Conservation (phyloP, 805 yeast genomes). For the Kuraishia borneana region DNA sequence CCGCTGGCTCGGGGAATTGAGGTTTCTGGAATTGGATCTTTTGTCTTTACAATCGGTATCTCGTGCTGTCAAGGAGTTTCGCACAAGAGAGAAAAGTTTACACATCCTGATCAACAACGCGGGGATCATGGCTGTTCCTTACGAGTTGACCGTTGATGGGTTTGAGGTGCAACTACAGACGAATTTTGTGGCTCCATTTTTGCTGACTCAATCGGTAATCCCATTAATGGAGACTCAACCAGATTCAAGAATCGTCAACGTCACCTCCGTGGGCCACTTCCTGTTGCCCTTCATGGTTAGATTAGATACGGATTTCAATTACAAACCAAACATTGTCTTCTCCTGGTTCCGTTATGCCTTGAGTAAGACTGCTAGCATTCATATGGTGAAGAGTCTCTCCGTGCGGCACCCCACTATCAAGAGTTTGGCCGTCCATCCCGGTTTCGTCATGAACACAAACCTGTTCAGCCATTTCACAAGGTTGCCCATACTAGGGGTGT, state of each 20-base stretch:
- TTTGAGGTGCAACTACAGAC: slow-evolving; percentile 77
- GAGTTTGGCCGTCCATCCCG: slow-evolving; percentile 69
- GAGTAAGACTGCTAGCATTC: slow-evolving; percentile 73
- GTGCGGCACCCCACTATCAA: slow-evolving; percentile 54
- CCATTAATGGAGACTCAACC: slow-evolving; percentile 31
- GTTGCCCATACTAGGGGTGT: slow-evolving; percentile 63
- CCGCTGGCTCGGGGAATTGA: slow-evolving; percentile 36
- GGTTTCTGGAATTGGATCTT: slow-evolving; percentile 45
- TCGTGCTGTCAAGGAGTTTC: slow-evolving; percentile 35
- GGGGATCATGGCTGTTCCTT: slow-evolving; percentile 73
- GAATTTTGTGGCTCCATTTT: slow-evolving; percentile 65
- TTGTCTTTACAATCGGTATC: slow-evolving; percentile 33
- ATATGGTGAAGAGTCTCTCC: slow-evolving; percentile 54
- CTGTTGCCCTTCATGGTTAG: slow-evolving; percentile 36
- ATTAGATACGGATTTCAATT: slow-evolving; percentile 38
- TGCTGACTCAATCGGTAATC: slow-evolving; percentile 50
- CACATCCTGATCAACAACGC: slow-evolving; percentile 69
- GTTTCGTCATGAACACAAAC: slow-evolving; percentile 76
- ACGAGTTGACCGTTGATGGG: slow-evolving; percentile 47
- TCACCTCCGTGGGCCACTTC: slow-evolving; percentile 58
- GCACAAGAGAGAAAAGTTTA: slow-evolving; percentile 32
- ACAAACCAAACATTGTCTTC: slow-evolving; percentile 54
- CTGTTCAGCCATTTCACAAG: slow-evolving; percentile 69
- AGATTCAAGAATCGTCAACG: slow-evolving; percentile 46
- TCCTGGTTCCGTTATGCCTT: slow-evolving; percentile 71